Conservation (phyloP, 2,329 filamentous ascomycete species). For the Ilyonectria destructans region DNA sequence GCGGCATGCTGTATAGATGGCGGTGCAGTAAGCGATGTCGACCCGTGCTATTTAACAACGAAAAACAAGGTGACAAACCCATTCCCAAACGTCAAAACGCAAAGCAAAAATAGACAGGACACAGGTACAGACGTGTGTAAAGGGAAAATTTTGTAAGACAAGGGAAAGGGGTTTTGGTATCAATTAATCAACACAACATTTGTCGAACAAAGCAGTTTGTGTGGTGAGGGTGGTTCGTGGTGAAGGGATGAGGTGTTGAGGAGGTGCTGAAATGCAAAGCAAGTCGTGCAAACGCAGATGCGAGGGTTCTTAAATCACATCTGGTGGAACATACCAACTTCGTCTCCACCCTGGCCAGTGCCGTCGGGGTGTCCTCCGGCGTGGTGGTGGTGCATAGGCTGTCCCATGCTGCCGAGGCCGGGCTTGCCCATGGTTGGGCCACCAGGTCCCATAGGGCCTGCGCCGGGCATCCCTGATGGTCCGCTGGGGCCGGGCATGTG, state of each 20-base stretch:
- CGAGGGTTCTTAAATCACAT: constrained; percentile 75
- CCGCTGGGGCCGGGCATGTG: constrained; percentile 80
- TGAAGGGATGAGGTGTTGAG: constrained; percentile 37
- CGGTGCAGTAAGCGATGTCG: constrained; percentile 47
- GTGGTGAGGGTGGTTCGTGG: constrained; percentile 38
- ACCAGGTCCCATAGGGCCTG: constrained; percentile 73
- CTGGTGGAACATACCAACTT: constrained; percentile 99
- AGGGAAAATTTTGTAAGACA: constrained; percentile 41
- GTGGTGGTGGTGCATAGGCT: constrained; percentile 79
- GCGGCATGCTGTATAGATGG: constrained; percentile 50
- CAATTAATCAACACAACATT: constrained; percentile 57
- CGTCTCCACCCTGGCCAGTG: constrained; percentile 79
- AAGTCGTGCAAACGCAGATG: constrained; percentile 58
- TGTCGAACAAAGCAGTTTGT: constrained; percentile 46
- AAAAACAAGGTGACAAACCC: constrained; percentile 53
- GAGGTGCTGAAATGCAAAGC: constrained; percentile 42
- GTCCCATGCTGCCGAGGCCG: constrained; percentile 77
- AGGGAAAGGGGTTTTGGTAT: constrained; percentile 53
- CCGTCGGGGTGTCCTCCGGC: constrained; percentile 62
- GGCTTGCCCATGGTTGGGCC: constrained; percentile 76
- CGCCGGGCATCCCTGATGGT: constrained; percentile 75
- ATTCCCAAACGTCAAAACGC: constrained; percentile 47
- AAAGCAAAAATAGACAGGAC: constrained; percentile 46
- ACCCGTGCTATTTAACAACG: constrained; percentile 51
- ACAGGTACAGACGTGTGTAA: constrained; percentile 46